Evolutionary conservation across 2,329 filamentous ascomycete species (phyloP), one percentile per base, ranked within the genome.

Genomic region (Stachybotrys echinatus): DNA sequence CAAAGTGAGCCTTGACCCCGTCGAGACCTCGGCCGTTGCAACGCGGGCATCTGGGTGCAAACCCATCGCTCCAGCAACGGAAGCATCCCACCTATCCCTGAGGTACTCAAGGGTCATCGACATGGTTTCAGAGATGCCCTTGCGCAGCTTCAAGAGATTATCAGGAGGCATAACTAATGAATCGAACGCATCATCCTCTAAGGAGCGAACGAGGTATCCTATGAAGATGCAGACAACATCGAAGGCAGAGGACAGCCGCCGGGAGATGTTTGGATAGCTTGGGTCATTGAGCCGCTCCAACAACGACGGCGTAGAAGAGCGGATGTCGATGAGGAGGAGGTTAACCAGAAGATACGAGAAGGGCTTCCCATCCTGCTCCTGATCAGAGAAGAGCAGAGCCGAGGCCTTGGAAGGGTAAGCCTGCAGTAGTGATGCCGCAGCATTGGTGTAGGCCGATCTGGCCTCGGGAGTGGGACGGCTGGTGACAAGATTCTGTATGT

Each of bases 81-180:
- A 78, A 5, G 80, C 81, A 59, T 88, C 85, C 81, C 82, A 88
- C n/a, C 84, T 71, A 59, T 88, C 85, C 39, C 84, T 77, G 2
- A 88, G 72, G 61, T 83, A 85, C 65, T 88, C 85, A 52, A 84
- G 75, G 0, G 78, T 76, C 2, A 84, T 65, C 0, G 81, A 81
- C 60, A 87, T 74, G 4, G 84, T 82, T 58, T 88, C 85, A 1
- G 77, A 74, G 47, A 88, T 75, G 48, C 76, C 71, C 46, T 75
- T 80, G 38, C 82, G 76, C 6, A 88, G 67, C 57, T 81, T 83
- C 14, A 88, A 69, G 22, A 88, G 73, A 21, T 77, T 74, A 49
- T 84, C 80, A 0, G 83, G 77, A 1, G 77, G 65, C 67, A 84
- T 75, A 31, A 72, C 61, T 42, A 80, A 67, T 4, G 61, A 59